Evolutionary conservation across 108 stramenopile species (phyloP).

Genomic region (Fragilaria crotonensis): DNA sequence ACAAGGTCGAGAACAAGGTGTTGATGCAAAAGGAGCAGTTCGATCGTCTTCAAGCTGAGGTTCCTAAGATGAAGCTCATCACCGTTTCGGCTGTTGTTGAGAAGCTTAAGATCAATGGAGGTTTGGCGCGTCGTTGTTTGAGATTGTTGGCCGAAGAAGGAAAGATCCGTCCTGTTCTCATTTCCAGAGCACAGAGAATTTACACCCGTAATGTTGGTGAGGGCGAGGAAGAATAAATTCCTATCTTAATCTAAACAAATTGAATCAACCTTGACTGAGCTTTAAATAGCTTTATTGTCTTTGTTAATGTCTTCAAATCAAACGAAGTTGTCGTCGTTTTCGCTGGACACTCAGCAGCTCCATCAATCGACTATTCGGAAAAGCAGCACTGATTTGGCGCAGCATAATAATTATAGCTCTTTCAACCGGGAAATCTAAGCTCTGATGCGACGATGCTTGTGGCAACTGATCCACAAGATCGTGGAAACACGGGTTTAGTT

Average conservation of each 20-base stretch:
- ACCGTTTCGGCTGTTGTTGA: constrained; percentile 96
- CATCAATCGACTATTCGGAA: no score
- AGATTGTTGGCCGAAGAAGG: constrained; percentile 92
- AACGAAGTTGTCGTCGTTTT: no score
- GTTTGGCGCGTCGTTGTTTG: constrained; percentile 93
- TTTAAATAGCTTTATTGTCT: no score
- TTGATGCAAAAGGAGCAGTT: constrained; percentile 97
- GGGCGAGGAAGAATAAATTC: constrained; percentile 50
- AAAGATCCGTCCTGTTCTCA: constrained; percentile 85
- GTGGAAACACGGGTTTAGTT: no score
- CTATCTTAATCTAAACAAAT: not conserved
- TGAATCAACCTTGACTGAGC: no score
- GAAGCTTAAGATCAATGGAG: constrained; percentile 97
- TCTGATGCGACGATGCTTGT: no score
- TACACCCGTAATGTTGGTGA: constrained; percentile 92
- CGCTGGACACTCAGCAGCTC: no score
- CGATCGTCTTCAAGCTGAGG: constrained; percentile 90
- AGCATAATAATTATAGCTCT: no score
- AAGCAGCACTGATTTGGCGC: no score
- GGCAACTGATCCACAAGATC: no score
- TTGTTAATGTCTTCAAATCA: no score
- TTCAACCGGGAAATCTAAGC: no score
- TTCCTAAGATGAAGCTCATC: constrained; percentile 99
- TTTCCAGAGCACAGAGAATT: constrained; percentile 92
- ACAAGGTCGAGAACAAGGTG: constrained; percentile 99